Conservation (phyloP, 2,329 filamentous ascomycete species). For the Bipolaris bicolor region DNA sequence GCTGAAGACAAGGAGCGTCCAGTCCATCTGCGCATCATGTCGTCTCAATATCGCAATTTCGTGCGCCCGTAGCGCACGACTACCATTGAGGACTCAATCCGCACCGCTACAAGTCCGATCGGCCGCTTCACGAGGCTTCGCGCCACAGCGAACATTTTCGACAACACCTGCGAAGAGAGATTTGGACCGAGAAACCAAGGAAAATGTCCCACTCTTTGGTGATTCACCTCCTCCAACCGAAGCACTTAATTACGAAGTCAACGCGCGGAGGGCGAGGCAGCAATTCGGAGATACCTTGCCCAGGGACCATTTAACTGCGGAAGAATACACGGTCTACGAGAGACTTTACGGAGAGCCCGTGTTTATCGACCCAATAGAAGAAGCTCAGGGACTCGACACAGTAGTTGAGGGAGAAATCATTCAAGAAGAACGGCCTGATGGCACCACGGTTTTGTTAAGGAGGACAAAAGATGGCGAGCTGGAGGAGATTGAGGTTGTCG, state of each 20-base stretch:
- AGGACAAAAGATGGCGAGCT: slow-evolving; percentile 63
- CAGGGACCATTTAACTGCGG: slow-evolving; percentile 68
- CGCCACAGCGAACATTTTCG: slow-evolving; percentile 32
- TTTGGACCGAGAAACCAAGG: slow-evolving; percentile 16
- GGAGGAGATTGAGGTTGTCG: slow-evolving; percentile 63
- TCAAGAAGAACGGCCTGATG: slow-evolving; percentile 38
- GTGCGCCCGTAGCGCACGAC: slow-evolving; percentile 33
- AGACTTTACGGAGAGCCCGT: slow-evolving; percentile 78
- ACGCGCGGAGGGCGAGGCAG: slow-evolving; percentile 74
- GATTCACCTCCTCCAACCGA: slow-evolving; percentile 21
- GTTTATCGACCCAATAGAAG: slow-evolving; percentile 66
- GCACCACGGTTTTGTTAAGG: slow-evolving; percentile 55
- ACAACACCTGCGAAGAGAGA: slow-evolving; percentile 23
- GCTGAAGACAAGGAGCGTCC: slow-evolving; percentile 38
- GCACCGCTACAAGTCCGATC: slow-evolving; percentile 21
- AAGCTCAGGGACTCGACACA: slow-evolving; percentile 51
- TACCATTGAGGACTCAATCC: slow-evolving; percentile 22
- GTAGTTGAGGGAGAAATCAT: slow-evolving; percentile 55
- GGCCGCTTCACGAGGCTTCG: slow-evolving; percentile 13
- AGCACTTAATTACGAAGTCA: slow-evolving; percentile 58
- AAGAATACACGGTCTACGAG: slow-evolving; percentile 78
- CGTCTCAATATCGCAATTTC: slow-evolving; percentile 38
- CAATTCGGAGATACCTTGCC: slow-evolving; percentile 80
- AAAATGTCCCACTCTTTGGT: slow-evolving; percentile 2
- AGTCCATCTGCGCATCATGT: slow-evolving; percentile 43